phyloP scores from a whole-genome alignment of 2,329 filamentous ascomycete species.

The Aspergillus piperis region DNA sequence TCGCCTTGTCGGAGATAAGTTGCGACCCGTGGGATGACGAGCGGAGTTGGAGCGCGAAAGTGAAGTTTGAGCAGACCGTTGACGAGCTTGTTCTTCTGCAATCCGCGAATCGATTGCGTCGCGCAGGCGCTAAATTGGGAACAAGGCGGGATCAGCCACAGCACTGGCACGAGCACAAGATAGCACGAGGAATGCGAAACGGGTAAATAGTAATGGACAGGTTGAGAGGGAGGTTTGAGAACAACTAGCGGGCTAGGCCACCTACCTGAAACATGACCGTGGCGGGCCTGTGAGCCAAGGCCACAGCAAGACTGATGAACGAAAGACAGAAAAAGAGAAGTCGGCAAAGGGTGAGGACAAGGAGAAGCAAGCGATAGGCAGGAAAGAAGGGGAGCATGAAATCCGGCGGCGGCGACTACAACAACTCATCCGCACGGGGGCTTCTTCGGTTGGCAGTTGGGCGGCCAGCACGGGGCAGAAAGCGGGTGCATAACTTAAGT shows the following conservation, averaged over 20 bases:
- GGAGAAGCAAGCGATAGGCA: conserved; percentile 14
- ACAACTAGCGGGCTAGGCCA: not conserved
- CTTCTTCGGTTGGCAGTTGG: conserved; percentile 6
- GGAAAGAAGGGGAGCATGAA: conserved; percentile 16
- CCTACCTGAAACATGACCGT: conserved; percentile 37
- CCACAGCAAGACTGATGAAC: conserved; percentile 17
- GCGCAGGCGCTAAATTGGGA: conserved; percentile 66
- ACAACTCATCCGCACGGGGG: not conserved
- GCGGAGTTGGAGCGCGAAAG: conserved; percentile 47
- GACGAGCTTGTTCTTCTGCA: conserved; percentile 85
- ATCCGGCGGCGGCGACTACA: conserved; percentile 6
- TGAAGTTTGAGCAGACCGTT: conserved; percentile 55
- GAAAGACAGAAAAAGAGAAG: conserved; percentile 17
- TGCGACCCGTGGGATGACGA: conserved; percentile 39
- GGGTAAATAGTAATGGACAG: conserved; percentile 7
- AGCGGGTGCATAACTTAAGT: not conserved
- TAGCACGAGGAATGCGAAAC: not conserved
- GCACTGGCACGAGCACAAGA: not conserved
- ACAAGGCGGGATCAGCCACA: not conserved
- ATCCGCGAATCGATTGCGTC: conserved; percentile 84
- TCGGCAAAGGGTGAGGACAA: conserved; percentile 11
- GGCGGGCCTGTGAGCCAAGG: conserved; percentile 25
- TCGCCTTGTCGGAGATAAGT: conserved; percentile 32
- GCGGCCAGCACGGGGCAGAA: conserved; percentile 11
- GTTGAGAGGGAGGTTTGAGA: not conserved